Conservation (phyloP, 257 asterid species). For the Voacanga thouarsii region DNA sequence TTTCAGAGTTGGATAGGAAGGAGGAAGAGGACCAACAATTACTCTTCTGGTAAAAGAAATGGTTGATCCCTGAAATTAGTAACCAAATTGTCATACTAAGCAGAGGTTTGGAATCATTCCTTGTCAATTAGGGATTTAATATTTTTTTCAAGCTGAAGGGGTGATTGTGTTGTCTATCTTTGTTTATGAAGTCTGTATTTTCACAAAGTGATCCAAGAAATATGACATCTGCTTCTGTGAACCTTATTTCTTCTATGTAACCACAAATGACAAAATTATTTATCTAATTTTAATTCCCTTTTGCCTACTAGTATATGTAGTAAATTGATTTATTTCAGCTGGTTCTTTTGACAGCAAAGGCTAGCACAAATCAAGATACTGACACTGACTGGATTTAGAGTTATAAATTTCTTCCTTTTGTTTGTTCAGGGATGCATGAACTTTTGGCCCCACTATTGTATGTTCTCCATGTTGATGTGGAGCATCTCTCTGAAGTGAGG, state of each 20-base stretch:
- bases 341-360: background rate
- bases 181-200: background rate
- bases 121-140: too few relatives aligned
- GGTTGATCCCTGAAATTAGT: background rate
- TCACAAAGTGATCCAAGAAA: background rate
- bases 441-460: conserved; percentile 79
- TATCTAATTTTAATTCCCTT: background rate
- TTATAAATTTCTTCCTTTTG: conserved; percentile 21
- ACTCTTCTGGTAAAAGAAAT: background rate
- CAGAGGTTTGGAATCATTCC: background rate
- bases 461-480: conserved; percentile 76
- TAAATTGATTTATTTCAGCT: background rate
- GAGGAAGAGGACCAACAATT: background rate
- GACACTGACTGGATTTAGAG: background rate
- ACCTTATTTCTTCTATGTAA: background rate
- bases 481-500: conserved; percentile 70
- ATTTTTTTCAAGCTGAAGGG: background rate
- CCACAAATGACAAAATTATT: background rate
- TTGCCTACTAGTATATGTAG: background rate
- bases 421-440: conserved; percentile 81
- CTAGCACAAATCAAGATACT: background rate
- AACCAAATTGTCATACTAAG: background rate
- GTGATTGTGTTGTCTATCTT: background rate
- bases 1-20: background rate
- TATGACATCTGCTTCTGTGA: background rate